Percentiles rank a stretch among this genome's conserved stretches.
Evolutionary conservation across 441 rosid species (phyloP).

Genomic region (Adansonia grandidieri): DNA sequence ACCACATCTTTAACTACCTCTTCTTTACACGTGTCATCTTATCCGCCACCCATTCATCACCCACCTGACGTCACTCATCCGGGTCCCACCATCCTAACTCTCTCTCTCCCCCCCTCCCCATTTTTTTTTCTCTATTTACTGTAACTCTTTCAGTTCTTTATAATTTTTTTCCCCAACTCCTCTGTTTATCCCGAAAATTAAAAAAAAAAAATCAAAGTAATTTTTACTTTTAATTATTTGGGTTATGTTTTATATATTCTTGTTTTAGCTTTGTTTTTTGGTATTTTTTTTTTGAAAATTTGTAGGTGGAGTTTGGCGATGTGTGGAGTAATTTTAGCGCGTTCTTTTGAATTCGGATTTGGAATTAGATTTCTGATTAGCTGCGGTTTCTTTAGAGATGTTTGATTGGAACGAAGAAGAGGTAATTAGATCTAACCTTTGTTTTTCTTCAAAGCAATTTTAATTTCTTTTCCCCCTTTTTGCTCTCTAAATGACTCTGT

Average conservation of each 20-base stretch:
- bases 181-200: not conserved
- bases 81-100: not conserved
- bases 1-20: constrained; percentile 63
- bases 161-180: not conserved
- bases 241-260: constrained; percentile 19
- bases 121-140: constrained; percentile 24
- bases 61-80: constrained; percentile 36
- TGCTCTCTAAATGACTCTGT: not conserved
- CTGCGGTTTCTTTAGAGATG: constrained; percentile 56
- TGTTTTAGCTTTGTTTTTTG: not conserved
- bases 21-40: constrained; percentile 50
- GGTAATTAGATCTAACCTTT: constrained; percentile 43
- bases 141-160: not conserved
- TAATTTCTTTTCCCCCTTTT: not conserved
- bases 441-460: not conserved
- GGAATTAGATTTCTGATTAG: constrained; percentile 34
- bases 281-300: constrained; percentile 7
- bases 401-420: constrained; percentile 99
- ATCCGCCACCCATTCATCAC: constrained; percentile 29
- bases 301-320: constrained; percentile 49
- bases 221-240: not conserved
- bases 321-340: constrained; percentile 47
- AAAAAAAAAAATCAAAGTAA: not conserved
- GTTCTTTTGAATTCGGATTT: constrained; percentile 36
- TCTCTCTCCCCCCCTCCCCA: not conserved